Percentiles rank a stretch among this genome's conserved stretches.
Conservation (phyloP, 2,329 filamentous ascomycete species). For the Beauveria sp. region DNA sequence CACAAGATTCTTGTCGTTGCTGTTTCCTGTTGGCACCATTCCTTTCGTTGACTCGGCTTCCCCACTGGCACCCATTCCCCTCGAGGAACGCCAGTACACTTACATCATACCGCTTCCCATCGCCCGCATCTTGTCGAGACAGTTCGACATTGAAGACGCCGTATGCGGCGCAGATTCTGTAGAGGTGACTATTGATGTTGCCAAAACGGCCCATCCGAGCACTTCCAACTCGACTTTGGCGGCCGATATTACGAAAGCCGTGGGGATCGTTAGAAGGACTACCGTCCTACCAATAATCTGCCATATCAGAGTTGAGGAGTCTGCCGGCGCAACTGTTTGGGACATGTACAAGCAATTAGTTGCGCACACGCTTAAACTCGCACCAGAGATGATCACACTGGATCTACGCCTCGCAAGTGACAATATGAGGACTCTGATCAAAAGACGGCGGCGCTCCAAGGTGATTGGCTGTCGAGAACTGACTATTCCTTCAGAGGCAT, state of each 20-base stretch:
- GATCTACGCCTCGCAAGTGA: slow-evolving; percentile 51
- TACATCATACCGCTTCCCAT: slow-evolving; percentile 58
- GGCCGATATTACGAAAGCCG: background rate
- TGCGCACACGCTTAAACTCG: slow-evolving; percentile 52
- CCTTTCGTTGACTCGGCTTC: slow-evolving; percentile 56
- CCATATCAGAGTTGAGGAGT: slow-evolving; percentile 28
- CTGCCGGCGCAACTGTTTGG: slow-evolving; percentile 16
- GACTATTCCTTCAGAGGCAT: slow-evolving; percentile 36
- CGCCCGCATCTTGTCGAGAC: slow-evolving; percentile 43
- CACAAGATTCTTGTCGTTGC: slow-evolving; percentile 57
- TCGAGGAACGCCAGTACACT: slow-evolving; percentile 56
- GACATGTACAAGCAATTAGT: slow-evolving; percentile 47
- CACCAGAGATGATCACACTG: slow-evolving; percentile 55
- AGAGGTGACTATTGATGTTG: background rate
- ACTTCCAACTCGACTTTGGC: background rate
- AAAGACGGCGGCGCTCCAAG: slow-evolving; percentile 46
- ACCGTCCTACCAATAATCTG: slow-evolving; percentile 49
- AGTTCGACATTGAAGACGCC: slow-evolving; percentile 34
- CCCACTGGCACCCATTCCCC: slow-evolving; percentile 53
- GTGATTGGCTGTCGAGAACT: slow-evolving; percentile 51
- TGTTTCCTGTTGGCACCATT: slow-evolving; percentile 47
- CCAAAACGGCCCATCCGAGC: background rate
- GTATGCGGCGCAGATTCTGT: slow-evolving; percentile 3
- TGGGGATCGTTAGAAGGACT: slow-evolving; percentile 42
- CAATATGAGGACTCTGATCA: slow-evolving; percentile 42